Evolutionary conservation across 2,329 filamentous ascomycete genomes (phyloP), one percentile per base, ranked within the genome.

Genomic region (Phialophora verrucosa): DNA sequence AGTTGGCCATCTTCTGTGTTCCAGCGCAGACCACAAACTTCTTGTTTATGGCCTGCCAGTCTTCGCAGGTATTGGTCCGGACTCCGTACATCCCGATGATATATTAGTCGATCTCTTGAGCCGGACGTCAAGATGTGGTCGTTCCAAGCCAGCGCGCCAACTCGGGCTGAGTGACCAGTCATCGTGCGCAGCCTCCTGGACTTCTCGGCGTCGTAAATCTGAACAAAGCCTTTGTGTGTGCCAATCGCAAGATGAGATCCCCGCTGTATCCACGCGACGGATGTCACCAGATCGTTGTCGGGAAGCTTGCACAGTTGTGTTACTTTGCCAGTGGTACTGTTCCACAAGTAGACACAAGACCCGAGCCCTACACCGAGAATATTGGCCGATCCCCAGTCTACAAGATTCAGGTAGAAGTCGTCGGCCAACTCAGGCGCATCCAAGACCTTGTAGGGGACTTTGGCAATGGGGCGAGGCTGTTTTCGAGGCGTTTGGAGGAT

Each of bases 291-390:
- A 76, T 99, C 95, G 49, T 72, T 72, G 73, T 97, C 93, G 70
- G 91, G 89, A 12, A 98, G 83, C 54, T 96, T 94, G 78, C 95
- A 98, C 10, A 99, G 85, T 78, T 96, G 97, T 67, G 93, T 96
- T 2, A 99, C 95, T 70, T 91, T 88, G 69, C 94, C 95, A 7
- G 91, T 91, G 72, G 92, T 88, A 4, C 93, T 95, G 76, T 97
- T 97, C 95, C 95, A 99, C 88, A 98, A 95, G 76, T 98, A 99
- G 5, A 99, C 95, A 72, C 92, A 96, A 20, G 91, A 92, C 20
- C 93, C 93, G 29, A 99, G 82, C 0, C 95, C 95, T 51, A 99
- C 95, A 6, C 94, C 95, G 11, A 99, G 84, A 8, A 97, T 90
- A 77, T 98, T 97, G 72, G 91, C 93, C 73, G 92, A 96, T 51